A percentile compares a stretch with the other conserved stretches of the same genome.
phyloP scores from a whole-genome alignment of 768 basidiomycete genomes.

The Gymnopilus dilepis region DNA sequence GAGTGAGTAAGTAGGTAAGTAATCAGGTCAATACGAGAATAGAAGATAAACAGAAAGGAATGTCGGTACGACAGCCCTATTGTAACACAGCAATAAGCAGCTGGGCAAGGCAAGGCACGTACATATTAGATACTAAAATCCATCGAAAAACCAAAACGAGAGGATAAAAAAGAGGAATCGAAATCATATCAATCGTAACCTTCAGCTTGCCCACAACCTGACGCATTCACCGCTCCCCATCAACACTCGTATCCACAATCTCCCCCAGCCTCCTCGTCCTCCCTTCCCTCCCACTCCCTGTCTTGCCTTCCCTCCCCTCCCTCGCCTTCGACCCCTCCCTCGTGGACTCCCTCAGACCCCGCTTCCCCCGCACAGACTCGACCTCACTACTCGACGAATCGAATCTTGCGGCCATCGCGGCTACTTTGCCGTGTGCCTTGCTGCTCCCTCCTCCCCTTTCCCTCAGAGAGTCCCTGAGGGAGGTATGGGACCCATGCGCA shows the following conservation, averaged over 20 bases:
- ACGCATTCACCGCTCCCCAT: constrained; percentile 36
- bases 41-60: not conserved
- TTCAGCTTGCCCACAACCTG: not conserved
- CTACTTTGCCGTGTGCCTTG: not conserved
- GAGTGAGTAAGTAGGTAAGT: not conserved
- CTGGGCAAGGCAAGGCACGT: not conserved
- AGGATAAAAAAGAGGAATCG: not conserved
- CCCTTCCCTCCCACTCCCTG: not conserved
- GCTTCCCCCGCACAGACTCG: constrained; percentile 3
- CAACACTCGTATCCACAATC: constrained; percentile 41
- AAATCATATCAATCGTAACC: not conserved
- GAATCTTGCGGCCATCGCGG: not conserved
- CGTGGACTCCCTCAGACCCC: constrained; percentile 3
- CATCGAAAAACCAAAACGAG: not conserved
- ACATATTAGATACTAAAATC: constrained; percentile 1
- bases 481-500: not conserved
- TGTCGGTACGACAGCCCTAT: not conserved
- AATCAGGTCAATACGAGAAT: too few species aligned
- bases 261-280: constrained; percentile 31
- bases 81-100: not conserved
- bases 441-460: not conserved
- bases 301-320: constrained; percentile 5
- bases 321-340: too few species aligned
- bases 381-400: too few species aligned
- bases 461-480: not conserved